These are phyloP conservation scores for Verticillium alfalfae DNA, from an alignment of 2,329 filamentous ascomycete species.

Conservation along the genomic window DNA sequence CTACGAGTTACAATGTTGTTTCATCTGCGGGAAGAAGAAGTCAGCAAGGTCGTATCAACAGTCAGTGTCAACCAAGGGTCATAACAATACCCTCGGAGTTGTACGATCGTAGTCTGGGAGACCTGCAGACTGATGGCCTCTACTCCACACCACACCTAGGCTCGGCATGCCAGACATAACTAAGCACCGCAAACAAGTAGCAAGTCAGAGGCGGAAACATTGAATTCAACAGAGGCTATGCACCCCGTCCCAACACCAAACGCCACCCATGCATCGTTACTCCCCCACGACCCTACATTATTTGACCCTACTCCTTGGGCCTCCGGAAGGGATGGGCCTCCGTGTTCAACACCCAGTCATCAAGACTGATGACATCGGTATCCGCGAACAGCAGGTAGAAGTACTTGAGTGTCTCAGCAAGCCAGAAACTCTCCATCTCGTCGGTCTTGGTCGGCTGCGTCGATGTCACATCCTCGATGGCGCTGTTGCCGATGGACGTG, in stretches of 20 bases:
- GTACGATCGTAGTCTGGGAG: no score
- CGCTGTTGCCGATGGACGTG: slow-evolving; percentile 63
- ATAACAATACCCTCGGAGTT: no score
- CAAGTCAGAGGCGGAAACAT: not conserved
- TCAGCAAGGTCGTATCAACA: no score
- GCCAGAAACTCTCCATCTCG: slow-evolving; percentile 85
- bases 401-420: slow-evolving; percentile 88
- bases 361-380: slow-evolving; percentile 59
- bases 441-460: slow-evolving; percentile 41
- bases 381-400: slow-evolving; percentile 77
- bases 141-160: not conserved
- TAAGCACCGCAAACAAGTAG: not conserved
- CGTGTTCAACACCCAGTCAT: slow-evolving; percentile 64
- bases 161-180: not conserved
- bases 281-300: not conserved
- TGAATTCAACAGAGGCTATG: not conserved
- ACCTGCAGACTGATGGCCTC: no score
- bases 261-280: not conserved
- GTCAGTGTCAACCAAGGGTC: no score
- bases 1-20: no score
- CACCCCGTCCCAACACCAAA: not conserved
- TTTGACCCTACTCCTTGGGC: slow-evolving; percentile 16
- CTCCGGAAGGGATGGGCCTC: slow-evolving; percentile 55
- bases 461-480: slow-evolving; percentile 57
- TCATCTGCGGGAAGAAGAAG: no score